These are phyloP conservation scores for Lactifluus subvellereus DNA, from an alignment of 768 basidiomycete genomes.

Conservation along the genomic window DNA sequence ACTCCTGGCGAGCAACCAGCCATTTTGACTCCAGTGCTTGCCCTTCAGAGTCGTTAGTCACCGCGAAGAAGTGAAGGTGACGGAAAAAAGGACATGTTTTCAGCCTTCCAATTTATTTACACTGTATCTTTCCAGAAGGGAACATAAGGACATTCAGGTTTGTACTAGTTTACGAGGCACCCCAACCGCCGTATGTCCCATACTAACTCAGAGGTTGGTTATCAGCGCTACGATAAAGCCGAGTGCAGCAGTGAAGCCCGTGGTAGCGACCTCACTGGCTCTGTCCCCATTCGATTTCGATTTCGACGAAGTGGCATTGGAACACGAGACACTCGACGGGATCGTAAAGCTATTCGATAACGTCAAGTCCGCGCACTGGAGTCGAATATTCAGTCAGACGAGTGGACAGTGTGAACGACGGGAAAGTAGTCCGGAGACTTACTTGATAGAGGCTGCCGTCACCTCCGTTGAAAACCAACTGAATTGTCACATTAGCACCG, in stretches of 20 bases:
- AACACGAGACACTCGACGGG: slow-evolving; percentile 39
- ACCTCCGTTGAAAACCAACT: slow-evolving; percentile 62
- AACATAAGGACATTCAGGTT: background rate
- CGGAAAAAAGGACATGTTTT: background rate
- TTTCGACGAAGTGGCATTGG: slow-evolving; percentile 28
- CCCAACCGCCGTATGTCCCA: background rate
- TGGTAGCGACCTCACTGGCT: background rate
- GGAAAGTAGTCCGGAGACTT: slow-evolving; percentile 13
- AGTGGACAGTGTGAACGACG: background rate
- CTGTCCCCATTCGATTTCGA: background rate
- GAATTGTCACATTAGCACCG: slow-evolving; percentile 70
- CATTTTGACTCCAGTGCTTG: no score
- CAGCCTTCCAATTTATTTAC: background rate
- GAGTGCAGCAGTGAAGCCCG: background rate
- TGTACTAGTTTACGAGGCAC: background rate
- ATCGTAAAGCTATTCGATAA: slow-evolving; percentile 49
- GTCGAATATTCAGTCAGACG: background rate
- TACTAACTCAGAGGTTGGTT: background rate
- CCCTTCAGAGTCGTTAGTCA: no score
- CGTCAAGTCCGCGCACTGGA: slow-evolving; percentile 74
- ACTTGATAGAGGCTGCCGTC: slow-evolving; percentile 72
- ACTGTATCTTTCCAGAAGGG: no score
- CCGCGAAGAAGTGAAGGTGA: no score
- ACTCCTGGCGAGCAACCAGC: no score
- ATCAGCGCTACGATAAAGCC: background rate